Percentiles rank a stretch among this genome's conserved stretches.
Evolutionary conservation across 106 monocot species (phyloP).

Genomic region (Amphibolis antarctica): DNA sequence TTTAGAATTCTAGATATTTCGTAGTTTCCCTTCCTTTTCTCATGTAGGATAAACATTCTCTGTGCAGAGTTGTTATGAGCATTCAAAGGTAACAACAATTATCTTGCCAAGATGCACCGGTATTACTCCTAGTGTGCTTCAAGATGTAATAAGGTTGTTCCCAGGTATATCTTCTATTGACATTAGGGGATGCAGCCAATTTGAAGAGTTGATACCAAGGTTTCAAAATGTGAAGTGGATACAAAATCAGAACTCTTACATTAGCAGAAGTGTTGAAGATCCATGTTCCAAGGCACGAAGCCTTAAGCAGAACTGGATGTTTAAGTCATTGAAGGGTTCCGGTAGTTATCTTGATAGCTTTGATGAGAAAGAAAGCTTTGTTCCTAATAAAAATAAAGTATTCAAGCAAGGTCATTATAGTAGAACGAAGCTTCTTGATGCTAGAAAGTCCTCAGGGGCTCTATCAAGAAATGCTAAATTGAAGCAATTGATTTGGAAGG

Average conservation of each 20-base stretch:
- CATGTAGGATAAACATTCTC: not conserved
- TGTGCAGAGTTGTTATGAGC: slow-evolving; percentile 65
- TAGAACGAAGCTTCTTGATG: slow-evolving; percentile 62
- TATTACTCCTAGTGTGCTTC: slow-evolving; percentile 50
- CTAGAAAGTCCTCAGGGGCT: slow-evolving; percentile 53
- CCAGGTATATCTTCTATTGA: slow-evolving; percentile 50
- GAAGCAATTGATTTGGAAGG: slow-evolving; percentile 71
- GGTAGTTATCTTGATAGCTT: slow-evolving; percentile 24
- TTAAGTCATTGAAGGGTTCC: slow-evolving; percentile 25
- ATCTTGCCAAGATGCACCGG: slow-evolving; percentile 58
- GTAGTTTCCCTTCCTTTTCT: slow-evolving; percentile 1
- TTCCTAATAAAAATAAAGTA: slow-evolving; percentile 16
- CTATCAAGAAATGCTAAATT: slow-evolving; percentile 79
- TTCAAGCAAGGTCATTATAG: slow-evolving; percentile 80
- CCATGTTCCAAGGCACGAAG: slow-evolving; percentile 52
- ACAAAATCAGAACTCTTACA: slow-evolving; percentile 16
- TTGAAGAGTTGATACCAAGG: slow-evolving; percentile 43
- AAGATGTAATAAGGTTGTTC: slow-evolving; percentile 49
- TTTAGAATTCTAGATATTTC: not conserved
- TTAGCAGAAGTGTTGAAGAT: slow-evolving; percentile 32
- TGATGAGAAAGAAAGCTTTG: slow-evolving; percentile 19
- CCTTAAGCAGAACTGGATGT: slow-evolving; percentile 43
- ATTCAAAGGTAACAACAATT: slow-evolving; percentile 51
- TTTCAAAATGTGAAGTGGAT: slow-evolving; percentile 70
- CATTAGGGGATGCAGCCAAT: slow-evolving; percentile 74